These are phyloP conservation scores for Acanthamoeba culbertsoni DNA, from an alignment of 208 protist genomes.

Conservation along the genomic window DNA sequence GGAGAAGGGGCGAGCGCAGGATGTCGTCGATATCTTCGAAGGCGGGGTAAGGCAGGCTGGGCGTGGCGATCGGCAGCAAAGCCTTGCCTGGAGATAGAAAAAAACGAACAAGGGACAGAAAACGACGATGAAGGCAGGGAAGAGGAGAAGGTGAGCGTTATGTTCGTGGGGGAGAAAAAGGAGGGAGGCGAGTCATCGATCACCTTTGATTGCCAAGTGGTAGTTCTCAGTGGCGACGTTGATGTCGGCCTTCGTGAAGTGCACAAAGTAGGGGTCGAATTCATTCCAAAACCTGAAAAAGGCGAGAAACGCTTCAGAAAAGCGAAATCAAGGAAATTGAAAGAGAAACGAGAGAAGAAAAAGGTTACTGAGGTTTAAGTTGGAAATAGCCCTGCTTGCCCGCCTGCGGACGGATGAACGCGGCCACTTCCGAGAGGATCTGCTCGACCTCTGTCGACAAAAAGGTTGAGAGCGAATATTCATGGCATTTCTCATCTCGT, in stretches of 20 bases:
- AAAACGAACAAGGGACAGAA: background rate
- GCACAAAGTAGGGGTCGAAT: constrained; percentile 42
- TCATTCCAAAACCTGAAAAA: constrained; percentile 10
- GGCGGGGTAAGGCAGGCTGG: background rate
- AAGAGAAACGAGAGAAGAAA: background rate
- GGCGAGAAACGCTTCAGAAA: background rate
- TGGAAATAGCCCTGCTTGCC: constrained; percentile 42
- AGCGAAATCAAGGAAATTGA: background rate
- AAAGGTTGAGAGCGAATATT: background rate
- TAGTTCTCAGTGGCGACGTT: constrained; percentile 30
- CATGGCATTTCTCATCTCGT: background rate
- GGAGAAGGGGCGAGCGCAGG: background rate
- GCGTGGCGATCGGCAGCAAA: background rate
- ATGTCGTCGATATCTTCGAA: background rate
- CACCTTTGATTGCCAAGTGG: background rate
- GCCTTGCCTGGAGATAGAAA: background rate
- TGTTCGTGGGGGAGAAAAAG: too few species aligned
- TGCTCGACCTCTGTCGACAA: background rate
- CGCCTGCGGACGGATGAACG: background rate
- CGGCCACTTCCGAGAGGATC: background rate
- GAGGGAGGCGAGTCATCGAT: background rate
- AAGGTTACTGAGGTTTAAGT: constrained; percentile 6
- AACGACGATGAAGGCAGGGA: background rate
- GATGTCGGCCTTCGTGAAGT: constrained; percentile 12
- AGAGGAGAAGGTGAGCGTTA: background rate